Evolutionary conservation across 768 basidiomycete species (phyloP).

Genomic region (Hygrocybe coccinea): DNA sequence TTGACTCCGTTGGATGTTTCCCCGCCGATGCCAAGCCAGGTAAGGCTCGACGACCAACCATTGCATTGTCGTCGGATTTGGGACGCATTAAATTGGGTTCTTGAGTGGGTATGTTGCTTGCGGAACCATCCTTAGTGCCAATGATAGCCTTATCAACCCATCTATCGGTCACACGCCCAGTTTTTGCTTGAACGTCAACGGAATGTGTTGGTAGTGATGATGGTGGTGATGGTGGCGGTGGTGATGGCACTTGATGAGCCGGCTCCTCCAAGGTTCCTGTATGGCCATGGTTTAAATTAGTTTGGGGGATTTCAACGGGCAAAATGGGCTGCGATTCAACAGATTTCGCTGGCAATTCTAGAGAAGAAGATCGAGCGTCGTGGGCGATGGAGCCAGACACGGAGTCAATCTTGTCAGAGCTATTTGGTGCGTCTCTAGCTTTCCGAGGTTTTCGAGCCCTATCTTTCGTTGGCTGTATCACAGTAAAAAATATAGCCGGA

Average conservation of each 20-base stretch:
- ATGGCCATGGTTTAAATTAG: too few species aligned
- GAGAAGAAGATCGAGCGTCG: neutral
- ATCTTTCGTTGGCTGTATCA: conserved; percentile 65
- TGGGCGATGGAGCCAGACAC: neutral
- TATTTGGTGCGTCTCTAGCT: conserved; percentile 23
- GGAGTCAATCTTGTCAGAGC: neutral
- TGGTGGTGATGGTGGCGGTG: neutral
- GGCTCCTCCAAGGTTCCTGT: neutral
- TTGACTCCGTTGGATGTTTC: neutral
- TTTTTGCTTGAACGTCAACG: conserved; percentile 5
- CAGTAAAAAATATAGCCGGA: conserved; percentile 1
- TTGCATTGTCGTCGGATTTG: conserved; percentile 19
- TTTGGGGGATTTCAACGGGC: too few species aligned
- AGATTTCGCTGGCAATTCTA: too few species aligned
- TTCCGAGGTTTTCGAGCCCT: conserved; percentile 67
- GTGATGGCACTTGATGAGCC: neutral
- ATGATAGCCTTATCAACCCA: conserved; percentile 33
- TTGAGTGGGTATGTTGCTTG: neutral
- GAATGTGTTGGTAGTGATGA: neutral
- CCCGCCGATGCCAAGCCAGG: conserved; percentile 33
- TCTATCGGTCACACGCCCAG: conserved; percentile 24
- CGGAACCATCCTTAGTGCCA: conserved; percentile 22
- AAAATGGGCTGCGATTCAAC: too few species aligned
- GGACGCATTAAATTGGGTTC: conserved; percentile 3
- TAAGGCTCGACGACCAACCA: conserved; percentile 39